A percentile compares a stretch with the other conserved stretches of the same genome.
Evolutionary conservation across 352 stramenopile species (phyloP).

Genomic region (Phytophthora aleatoria): DNA sequence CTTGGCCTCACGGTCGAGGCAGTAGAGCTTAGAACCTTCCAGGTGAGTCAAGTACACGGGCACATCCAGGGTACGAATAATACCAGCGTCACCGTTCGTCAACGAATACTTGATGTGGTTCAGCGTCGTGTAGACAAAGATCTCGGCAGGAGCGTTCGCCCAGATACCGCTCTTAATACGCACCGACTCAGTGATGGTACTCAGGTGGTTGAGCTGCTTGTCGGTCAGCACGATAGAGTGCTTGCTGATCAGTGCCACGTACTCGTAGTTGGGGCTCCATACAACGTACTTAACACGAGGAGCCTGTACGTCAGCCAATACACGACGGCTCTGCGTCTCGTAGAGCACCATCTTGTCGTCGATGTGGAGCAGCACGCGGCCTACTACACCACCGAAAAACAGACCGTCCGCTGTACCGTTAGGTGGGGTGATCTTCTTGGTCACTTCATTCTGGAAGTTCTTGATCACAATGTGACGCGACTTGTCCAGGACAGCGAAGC

Average conservation of each 20-base stretch:
- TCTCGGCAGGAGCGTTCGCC: slow-evolving; percentile 89
- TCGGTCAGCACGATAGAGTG: slow-evolving; percentile 97
- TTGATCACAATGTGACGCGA: slow-evolving; percentile 97
- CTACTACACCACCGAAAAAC: slow-evolving; percentile 96
- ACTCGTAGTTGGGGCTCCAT: slow-evolving; percentile 97
- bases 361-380: slow-evolving; percentile 96
- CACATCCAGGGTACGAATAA: slow-evolving; percentile 98
- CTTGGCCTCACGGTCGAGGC: slow-evolving; percentile 97
- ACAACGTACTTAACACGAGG: slow-evolving; percentile 98
- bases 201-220: slow-evolving; percentile 98
- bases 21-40: slow-evolving; percentile 95
- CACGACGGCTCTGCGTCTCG: slow-evolving; percentile 96
- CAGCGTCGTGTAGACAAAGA: slow-evolving; percentile 99
- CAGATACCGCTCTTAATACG: slow-evolving; percentile 95
- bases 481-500: slow-evolving; percentile 98
- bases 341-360: slow-evolving; percentile 99
- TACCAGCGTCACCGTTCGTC: slow-evolving; percentile 95
- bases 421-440: slow-evolving; percentile 96
- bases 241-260: slow-evolving; percentile 98
- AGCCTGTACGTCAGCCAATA: slow-evolving; percentile 96
- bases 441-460: slow-evolving; percentile 99
- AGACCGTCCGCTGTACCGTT: slow-evolving; percentile 95
- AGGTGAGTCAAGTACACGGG: slow-evolving; percentile 97
- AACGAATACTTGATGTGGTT: slow-evolving; percentile 95
- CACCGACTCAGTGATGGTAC: slow-evolving; percentile 97